phyloP scores from a whole-genome alignment of 306 rosid genomes.

The Arachis stenosperma region DNA sequence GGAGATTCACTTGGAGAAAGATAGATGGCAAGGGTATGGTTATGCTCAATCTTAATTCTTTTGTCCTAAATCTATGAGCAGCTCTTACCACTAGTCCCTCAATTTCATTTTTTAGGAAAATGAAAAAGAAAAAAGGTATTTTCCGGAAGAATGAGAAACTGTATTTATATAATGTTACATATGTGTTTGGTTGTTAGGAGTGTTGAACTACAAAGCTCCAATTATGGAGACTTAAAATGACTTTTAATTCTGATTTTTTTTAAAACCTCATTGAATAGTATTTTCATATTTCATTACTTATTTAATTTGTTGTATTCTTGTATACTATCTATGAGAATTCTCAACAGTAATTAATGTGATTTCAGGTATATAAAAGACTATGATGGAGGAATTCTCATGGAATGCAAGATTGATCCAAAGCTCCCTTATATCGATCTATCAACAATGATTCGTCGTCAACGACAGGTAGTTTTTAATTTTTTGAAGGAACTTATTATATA shows the following conservation, averaged over 20 bases:
- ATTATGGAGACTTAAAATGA: neutral
- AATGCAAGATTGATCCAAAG: conserved; percentile 94
- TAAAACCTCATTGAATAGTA: neutral
- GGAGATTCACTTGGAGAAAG: conserved; percentile 97
- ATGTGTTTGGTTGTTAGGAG: conserved; percentile 1
- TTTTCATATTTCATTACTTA: conserved; percentile 8
- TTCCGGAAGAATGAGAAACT: neutral
- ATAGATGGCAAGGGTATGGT: conserved; percentile 96
- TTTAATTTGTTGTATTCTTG: neutral
- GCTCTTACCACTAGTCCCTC: conserved; percentile 28
- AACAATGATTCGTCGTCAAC: conserved; percentile 92
- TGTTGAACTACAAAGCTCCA: neutral
- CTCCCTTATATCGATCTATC: conserved; percentile 92
- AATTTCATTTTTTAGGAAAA: neutral
- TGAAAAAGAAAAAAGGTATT: too few species aligned
- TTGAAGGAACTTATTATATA: neutral
- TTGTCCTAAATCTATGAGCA: conserved; percentile 27
- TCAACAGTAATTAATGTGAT: conserved; percentile 29
- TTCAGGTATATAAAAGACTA: conserved; percentile 95
- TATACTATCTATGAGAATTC: conserved; percentile 22
- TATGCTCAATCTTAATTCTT: conserved; percentile 21
- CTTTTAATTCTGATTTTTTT: conserved; percentile 19
- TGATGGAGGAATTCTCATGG: conserved; percentile 98
- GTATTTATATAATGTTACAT: neutral
- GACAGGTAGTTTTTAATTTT: conserved; percentile 65